phyloP scores from a whole-genome alignment of 2,329 filamentous ascomycete genomes.

The Colletotrichum abscissum region DNA sequence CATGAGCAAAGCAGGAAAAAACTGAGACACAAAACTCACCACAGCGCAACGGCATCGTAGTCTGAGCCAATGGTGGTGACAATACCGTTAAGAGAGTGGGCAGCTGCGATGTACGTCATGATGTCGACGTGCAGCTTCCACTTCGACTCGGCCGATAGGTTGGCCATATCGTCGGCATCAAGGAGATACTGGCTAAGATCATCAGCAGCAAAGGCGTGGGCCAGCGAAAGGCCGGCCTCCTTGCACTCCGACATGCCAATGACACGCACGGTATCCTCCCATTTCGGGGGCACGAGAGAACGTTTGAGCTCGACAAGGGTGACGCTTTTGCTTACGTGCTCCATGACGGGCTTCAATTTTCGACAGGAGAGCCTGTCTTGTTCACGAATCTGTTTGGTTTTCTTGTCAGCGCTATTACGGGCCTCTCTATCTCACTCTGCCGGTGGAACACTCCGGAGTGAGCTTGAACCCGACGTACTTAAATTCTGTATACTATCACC shows the following conservation, averaged over 20 bases:
- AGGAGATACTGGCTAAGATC: slow-evolving; percentile 81
- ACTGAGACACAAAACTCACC: slow-evolving; percentile 62
- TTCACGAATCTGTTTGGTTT: slow-evolving; percentile 30
- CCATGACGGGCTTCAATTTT: slow-evolving; percentile 43
- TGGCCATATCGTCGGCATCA: slow-evolving; percentile 74
- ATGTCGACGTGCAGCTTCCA: slow-evolving; percentile 83
- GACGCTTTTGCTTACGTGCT: slow-evolving; percentile 40
- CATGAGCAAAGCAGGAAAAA: neutral
- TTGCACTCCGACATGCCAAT: slow-evolving; percentile 76
- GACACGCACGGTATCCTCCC: slow-evolving; percentile 69
- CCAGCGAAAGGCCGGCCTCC: slow-evolving; percentile 77
- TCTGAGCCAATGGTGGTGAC: slow-evolving; percentile 80
- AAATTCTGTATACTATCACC: slow-evolving; percentile 68
- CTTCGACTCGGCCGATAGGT: slow-evolving; percentile 73
- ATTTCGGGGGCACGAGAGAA: slow-evolving; percentile 64
- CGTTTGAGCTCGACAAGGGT: slow-evolving; percentile 39
- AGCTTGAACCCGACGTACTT: slow-evolving; percentile 46
- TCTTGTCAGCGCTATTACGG: neutral
- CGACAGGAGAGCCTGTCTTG: slow-evolving; percentile 16
- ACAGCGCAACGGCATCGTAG: slow-evolving; percentile 82
- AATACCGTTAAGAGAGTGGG: slow-evolving; percentile 79
- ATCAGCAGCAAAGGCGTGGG: slow-evolving; percentile 82
- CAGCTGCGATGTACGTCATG: slow-evolving; percentile 81
- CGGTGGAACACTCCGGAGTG: neutral
- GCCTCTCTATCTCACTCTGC: neutral